Evolutionary conservation across 2,329 filamentous ascomycete genomes (phyloP), one percentile per base, ranked within the genome.

Genomic region (Coniochaeta sp.): DNA sequence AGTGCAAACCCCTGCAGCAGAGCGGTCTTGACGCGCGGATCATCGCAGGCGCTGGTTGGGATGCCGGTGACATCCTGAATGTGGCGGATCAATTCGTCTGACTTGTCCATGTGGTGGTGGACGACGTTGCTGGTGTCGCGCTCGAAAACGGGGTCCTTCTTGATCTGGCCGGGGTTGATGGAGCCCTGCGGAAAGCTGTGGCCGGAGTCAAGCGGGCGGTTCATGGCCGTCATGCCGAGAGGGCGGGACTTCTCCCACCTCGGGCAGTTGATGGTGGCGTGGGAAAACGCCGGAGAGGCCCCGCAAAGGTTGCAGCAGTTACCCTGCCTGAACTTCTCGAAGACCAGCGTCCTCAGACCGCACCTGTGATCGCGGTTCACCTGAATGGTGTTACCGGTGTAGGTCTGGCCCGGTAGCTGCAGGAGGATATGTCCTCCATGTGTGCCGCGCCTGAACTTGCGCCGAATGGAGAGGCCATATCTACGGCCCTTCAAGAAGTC

Each of bases 1-100:
- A 51, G 42, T 3, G 50, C 50, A 8, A 51, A n/a, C 20, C 50
- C 50, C 32, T 51, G 40, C 16, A 51, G 45, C 20, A 51, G 48
- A 14, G 50, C 42, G 8, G 28, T 27, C 20, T 27, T 35, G 50
- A 51, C 30, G 9, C 33, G n/a, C 18, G 50, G 50, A 14, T 33
- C 26, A 7, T 40, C 18, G 18, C 42, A 32, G n/a, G 35, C 22
- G 20, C 40, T 40, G 42, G 22, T 26, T 12, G 42, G 13, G 22
- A n/a, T 9, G 18, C 42, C 13, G 12, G n/a, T 38, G 18, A 51
- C 20, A 3, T 28, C 49, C 24, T 42, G 22, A n/a, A 51, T 51
- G 24, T 16, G 13, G 30, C 30, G 35, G 9, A 46, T 26, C 16
- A 48, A n/a, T 14, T 48, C 3, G 26, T n/a, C 45, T 31, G 16